A percentile compares a stretch with the other conserved stretches of the same genome.
These are phyloP conservation scores for Scedosporium boydii DNA, from an alignment of 2,329 filamentous ascomycete species.

Conservation along the genomic window DNA sequence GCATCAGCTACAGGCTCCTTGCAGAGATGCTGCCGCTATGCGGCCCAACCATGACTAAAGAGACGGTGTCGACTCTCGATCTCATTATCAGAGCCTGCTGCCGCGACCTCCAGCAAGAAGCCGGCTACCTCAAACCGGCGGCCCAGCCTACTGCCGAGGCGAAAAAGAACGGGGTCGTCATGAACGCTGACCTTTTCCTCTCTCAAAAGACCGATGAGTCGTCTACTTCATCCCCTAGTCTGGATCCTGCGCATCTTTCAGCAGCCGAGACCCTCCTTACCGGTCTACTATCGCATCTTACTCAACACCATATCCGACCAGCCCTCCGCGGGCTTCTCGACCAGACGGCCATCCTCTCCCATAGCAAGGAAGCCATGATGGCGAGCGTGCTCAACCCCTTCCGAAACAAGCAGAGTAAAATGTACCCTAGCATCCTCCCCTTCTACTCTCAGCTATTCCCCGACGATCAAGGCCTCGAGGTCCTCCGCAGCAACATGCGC, in stretches of 20 bases:
- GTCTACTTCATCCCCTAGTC: slow-evolving; percentile 20
- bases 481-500: slow-evolving; percentile 53
- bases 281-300: slow-evolving; percentile 50
- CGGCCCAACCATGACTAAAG: slow-evolving; percentile 58
- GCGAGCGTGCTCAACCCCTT: slow-evolving; percentile 75
- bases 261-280: slow-evolving; percentile 56
- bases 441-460: slow-evolving; percentile 62
- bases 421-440: slow-evolving; percentile 67
- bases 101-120: slow-evolving; percentile 56
- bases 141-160: slow-evolving; percentile 17
- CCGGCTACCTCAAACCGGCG: slow-evolving; percentile 36
- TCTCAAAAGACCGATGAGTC: slow-evolving; percentile 27
- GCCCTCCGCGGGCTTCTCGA: slow-evolving; percentile 68
- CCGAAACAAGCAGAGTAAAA: slow-evolving; percentile 50
- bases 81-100: slow-evolving; percentile 60
- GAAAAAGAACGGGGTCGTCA: slow-evolving; percentile 31
- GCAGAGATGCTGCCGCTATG: slow-evolving; percentile 47
- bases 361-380: slow-evolving; percentile 63
- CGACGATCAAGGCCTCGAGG: slow-evolving; percentile 57
- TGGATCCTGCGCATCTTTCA: slow-evolving; percentile 35
- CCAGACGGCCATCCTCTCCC: slow-evolving; percentile 65
- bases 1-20: slow-evolving; percentile 50
- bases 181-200: slow-evolving; percentile 68
- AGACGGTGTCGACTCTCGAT: slow-evolving; percentile 53
- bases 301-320: slow-evolving; percentile 58